Percentiles rank a stretch among this genome's conserved stretches.
These are phyloP conservation scores for Penicillium sp. DNA, from an alignment of 2,329 filamentous ascomycete genomes.

Conservation along the genomic window DNA sequence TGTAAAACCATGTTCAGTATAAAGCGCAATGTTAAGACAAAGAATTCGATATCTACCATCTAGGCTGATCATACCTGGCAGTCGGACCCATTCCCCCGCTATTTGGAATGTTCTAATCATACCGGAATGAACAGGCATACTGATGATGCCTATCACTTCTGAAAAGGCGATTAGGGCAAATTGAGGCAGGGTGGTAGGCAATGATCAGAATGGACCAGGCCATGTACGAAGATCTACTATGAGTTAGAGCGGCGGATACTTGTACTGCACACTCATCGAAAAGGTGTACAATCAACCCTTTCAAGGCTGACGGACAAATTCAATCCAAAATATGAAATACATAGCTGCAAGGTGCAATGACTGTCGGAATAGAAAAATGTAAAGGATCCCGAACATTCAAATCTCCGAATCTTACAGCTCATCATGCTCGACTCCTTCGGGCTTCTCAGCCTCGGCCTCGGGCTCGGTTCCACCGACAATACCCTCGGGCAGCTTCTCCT, in stretches of 20 bases:
- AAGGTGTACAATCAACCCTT: not conserved
- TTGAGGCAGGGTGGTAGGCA: too few species aligned
- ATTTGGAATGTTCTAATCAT: too few species aligned
- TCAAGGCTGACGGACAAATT: not conserved
- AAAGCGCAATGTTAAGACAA: too few species aligned
- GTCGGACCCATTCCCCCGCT: too few species aligned
- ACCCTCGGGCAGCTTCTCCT: conserved; percentile 69
- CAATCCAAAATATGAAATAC: not conserved
- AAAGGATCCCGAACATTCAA: not conserved
- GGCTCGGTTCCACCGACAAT: conserved; percentile 47
- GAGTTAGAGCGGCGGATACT: not conserved
- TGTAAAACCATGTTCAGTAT: too few species aligned
- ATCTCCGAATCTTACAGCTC: conserved; percentile 36
- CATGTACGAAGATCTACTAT: too few species aligned
- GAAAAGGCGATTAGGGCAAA: too few species aligned
- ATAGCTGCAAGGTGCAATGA: not conserved
- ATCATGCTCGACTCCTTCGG: conserved; percentile 44
- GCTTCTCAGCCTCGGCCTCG: conserved; percentile 21
- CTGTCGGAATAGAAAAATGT: not conserved
- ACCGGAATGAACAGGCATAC: too few species aligned
- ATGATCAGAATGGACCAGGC: too few species aligned
- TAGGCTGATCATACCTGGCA: too few species aligned
- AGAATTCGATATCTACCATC: too few species aligned
- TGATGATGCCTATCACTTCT: too few species aligned
- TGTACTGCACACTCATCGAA: not conserved